Base-by-base conservation (phyloP, 2,329 filamentous ascomycete genomes). In the Dothistroma pini region DNA sequence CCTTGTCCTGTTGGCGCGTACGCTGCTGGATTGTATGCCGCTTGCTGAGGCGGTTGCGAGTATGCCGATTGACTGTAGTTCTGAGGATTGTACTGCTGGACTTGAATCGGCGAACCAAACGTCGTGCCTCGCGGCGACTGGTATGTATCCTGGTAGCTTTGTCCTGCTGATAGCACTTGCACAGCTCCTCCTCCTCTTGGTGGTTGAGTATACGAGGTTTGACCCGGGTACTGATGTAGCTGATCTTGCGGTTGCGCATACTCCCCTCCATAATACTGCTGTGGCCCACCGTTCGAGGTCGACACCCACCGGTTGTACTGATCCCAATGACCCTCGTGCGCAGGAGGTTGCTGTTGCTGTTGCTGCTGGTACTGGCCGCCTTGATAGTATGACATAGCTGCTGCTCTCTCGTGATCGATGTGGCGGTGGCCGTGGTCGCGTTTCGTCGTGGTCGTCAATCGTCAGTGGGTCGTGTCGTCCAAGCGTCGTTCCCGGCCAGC, bases 21-120 rank as follows among this genome's bases (percentile, higher is more conserved):
- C 12, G 75, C 74, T 25, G 77, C 77, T n/a, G 77, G 77, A 61
- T 79, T 78, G 70, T 79, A 79, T 21, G 76, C 75, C 66, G 74
- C 72, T 63, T 75, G 77, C 32, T 71, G 68, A 19, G 70, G 68
- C 54, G 74, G 71, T 56, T 73, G 75, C 47, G 74, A 74, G 56
- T 72, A 75, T 49, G 75, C 73, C 60, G 63, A 48, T 29, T 63
- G 63, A n/a, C 62, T 51, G 52, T 82, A 93, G 41, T 81, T 79
- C 72, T 89, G 84, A 1, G 90, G 89, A 71, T 93, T 93, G 75
- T 93, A 93, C 29, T 75, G 76, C 56, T 79, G 77, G 53, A 79
- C 77, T 59, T 79, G 78, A 25, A 77, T 74, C 19, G 77, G 74
- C 12, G 85, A 89, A 51, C 48, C 59, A 55, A 63, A 62, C 5